A percentile compares a stretch with the other conserved stretches of the same genome.
Conservation (phyloP, 116 monocot species). For the Zostera marina region DNA sequence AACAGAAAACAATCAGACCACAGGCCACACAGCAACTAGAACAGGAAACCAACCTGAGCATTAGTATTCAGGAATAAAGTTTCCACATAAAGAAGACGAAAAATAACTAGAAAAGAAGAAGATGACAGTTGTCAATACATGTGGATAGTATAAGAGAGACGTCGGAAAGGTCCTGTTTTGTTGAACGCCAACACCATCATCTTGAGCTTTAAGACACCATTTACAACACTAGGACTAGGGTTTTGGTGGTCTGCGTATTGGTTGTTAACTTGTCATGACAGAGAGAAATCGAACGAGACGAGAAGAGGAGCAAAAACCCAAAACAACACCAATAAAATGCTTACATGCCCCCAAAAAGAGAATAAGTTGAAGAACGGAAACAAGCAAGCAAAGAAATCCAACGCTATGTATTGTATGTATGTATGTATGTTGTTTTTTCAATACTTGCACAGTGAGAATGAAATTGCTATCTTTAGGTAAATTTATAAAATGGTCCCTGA, state of each 20-base stretch:
- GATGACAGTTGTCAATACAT: neutral
- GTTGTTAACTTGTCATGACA: too few species aligned
- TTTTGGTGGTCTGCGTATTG: neutral
- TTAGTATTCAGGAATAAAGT: neutral
- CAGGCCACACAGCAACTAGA: neutral
- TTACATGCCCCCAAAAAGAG: neutral
- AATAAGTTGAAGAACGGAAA: neutral
- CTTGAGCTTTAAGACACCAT: neutral
- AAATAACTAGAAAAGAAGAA: neutral
- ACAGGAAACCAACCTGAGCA: neutral
- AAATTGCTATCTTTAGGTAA: neutral
- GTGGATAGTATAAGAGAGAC: neutral
- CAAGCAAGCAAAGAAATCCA: neutral
- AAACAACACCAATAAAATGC: too few species aligned
- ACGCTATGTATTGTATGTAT: neutral
- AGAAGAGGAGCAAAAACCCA: neutral
- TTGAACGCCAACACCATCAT: neutral
- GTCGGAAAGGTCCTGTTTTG: neutral
- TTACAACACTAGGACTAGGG: conserved; percentile 2
- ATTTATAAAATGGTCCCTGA: too few species aligned
- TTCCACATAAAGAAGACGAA: neutral
- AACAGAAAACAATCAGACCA: neutral
- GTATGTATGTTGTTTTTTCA: neutral
- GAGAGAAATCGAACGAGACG: neutral
- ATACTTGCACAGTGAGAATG: too few species aligned